A percentile compares a stretch with the other conserved stretches of the same genome.
phyloP scores from a whole-genome alignment of 2,329 filamentous ascomycete species.

The Coniella lustricola region DNA sequence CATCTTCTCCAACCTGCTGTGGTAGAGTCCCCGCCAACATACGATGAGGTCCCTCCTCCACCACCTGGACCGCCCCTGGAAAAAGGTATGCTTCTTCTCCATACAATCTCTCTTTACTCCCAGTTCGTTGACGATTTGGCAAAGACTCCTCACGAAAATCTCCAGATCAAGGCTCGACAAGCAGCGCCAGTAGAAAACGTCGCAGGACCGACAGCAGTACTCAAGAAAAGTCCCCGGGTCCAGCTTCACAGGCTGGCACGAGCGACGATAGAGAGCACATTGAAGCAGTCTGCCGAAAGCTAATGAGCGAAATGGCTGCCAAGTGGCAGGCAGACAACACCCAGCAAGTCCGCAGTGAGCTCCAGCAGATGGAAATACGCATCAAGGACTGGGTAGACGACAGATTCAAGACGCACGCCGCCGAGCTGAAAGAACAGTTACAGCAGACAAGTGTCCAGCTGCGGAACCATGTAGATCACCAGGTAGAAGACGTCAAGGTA shows the following conservation, averaged over 20 bases:
- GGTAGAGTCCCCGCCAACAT: not conserved
- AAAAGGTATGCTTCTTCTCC: not conserved
- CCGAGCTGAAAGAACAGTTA: not conserved
- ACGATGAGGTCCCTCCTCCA: slow-evolving; percentile 1
- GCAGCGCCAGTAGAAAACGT: slow-evolving; percentile 4
- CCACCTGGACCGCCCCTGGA: slow-evolving; percentile 3
- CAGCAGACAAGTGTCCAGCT: slow-evolving; percentile 5
- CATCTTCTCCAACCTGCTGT: not conserved
- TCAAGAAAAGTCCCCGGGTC: not conserved
- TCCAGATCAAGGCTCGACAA: not conserved
- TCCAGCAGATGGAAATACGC: slow-evolving; percentile 5
- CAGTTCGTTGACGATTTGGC: not conserved
- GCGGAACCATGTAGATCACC: not conserved
- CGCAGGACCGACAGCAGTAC: slow-evolving; percentile 1
- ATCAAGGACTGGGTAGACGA: slow-evolving; percentile 5
- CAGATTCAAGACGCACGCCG: not conserved
- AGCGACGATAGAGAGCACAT: not conserved
- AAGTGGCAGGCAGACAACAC: slow-evolving; percentile 4
- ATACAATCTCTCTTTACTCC: fast-evolving
- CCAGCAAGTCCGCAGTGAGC: not conserved
- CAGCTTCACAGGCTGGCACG: not conserved
- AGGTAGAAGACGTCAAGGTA: not conserved
- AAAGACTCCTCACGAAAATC: not conserved
- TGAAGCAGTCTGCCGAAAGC: slow-evolving; percentile 4
- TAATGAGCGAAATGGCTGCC: slow-evolving; percentile 4